Conservation (phyloP, 2,329 filamentous ascomycete genomes). For the Esteya vermicola region DNA sequence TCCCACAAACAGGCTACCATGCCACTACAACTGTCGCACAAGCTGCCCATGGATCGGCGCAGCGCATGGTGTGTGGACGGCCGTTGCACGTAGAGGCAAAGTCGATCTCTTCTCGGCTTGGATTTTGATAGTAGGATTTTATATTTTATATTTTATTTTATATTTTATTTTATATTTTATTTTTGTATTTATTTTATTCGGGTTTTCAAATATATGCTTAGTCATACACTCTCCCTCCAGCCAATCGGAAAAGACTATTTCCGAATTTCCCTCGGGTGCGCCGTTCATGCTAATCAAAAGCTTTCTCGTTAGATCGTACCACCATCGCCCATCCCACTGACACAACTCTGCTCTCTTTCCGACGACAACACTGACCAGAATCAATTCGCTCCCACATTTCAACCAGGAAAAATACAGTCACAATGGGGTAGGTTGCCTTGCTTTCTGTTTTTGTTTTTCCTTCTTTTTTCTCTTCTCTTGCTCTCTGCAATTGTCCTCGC, state of each 20-base stretch:
- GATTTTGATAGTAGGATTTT: background rate
- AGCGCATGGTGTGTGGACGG: background rate
- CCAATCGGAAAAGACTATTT: constrained; percentile 11
- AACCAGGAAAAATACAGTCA: too few relatives aligned
- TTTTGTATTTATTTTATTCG: too few relatives aligned
- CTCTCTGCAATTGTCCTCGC: background rate
- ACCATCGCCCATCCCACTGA: constrained; percentile 3
- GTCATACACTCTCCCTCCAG: background rate
- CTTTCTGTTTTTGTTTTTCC: too few relatives aligned
- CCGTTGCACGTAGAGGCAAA: too few relatives aligned
- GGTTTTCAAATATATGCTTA: constrained; percentile 3
- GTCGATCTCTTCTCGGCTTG: too few relatives aligned
- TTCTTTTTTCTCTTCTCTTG: too few relatives aligned
- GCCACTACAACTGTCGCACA: background rate
- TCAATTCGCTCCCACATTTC: too few relatives aligned
- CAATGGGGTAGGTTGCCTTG: constrained; percentile 13
- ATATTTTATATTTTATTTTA: background rate
- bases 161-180: background rate
- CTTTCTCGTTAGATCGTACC: constrained; percentile 10
- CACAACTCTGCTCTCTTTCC: constrained; percentile 1
- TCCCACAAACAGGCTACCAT: constrained; percentile 6
- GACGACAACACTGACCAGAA: constrained; percentile 5
- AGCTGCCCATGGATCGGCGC: background rate
- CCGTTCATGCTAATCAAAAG: constrained; percentile 7
- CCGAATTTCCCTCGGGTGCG: constrained; percentile 7